Conservation (phyloP, 768 basidiomycete species). For the Termitomyces sp. region DNA sequence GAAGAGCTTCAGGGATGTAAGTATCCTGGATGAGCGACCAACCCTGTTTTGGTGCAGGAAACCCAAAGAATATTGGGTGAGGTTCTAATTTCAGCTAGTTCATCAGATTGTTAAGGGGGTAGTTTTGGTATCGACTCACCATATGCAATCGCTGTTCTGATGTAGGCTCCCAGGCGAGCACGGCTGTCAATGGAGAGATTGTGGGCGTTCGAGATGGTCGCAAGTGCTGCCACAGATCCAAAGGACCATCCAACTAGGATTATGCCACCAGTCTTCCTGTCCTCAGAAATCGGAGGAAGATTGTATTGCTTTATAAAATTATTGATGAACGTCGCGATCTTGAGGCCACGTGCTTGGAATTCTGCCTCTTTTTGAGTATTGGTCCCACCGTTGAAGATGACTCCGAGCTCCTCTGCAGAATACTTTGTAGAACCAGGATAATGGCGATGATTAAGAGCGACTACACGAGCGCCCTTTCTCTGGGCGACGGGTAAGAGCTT, state of each 20-base stretch:
- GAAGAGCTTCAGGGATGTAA: slow-evolving; percentile 17
- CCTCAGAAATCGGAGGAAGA: slow-evolving; percentile 20
- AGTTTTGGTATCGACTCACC: slow-evolving; percentile 15
- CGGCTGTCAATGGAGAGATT: slow-evolving; percentile 15
- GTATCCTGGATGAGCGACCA: slow-evolving; percentile 21
- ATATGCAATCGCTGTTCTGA: slow-evolving; percentile 21
- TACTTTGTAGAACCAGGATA: slow-evolving; percentile 31
- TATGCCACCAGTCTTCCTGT: slow-evolving; percentile 23
- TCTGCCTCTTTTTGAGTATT: slow-evolving; percentile 19
- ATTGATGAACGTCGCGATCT: slow-evolving; percentile 28
- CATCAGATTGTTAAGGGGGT: neutral
- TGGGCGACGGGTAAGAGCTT: slow-evolving; percentile 22
- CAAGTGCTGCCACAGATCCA: slow-evolving; percentile 19
- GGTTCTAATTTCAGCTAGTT: slow-evolving; percentile 17
- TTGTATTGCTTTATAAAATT: slow-evolving; percentile 23
- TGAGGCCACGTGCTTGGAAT: slow-evolving; percentile 24
- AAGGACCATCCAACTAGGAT: slow-evolving; percentile 31
- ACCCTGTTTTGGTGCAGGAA: slow-evolving; percentile 14
- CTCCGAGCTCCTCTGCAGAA: slow-evolving; percentile 20
- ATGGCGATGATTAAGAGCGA: slow-evolving; percentile 30
- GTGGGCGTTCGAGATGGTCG: slow-evolving; percentile 18
- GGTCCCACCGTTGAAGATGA: slow-evolving; percentile 12
- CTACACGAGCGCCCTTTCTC: slow-evolving; percentile 25
- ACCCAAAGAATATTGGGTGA: slow-evolving; percentile 21
- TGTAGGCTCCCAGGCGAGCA: slow-evolving; percentile 13